Base-by-base conservation (phyloP, 495 filamentous ascomycete species). In the Tuber magnatum region DNA sequence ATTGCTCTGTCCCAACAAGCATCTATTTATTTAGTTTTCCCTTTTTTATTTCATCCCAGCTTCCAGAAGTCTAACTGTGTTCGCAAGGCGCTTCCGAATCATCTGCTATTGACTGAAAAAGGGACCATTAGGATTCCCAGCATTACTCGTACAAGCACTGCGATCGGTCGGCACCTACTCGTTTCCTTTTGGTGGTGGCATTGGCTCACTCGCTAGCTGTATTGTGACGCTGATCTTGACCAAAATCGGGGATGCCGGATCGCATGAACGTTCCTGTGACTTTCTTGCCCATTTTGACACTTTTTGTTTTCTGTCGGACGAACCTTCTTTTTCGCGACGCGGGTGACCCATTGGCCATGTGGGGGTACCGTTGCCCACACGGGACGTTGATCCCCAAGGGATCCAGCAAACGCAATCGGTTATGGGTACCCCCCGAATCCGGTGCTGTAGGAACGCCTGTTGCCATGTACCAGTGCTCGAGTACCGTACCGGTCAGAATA, bases 71-170 rank as follows among this genome's bases (percentile, higher is more conserved):
- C 77, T 79, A 79, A 69, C 77, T 69, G n/a, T 51, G 77, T 79
- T 79, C 35, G 77, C 76, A 75, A 79, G 61, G 76, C 77, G 70
- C 70, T 79, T 72, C 77, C 77, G 77, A 78, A 61, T 70, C 41
- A 61, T 70, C 41, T 51, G 48, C 44, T 65, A 38, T 65, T 48
- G 40, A n/a, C 39, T 9, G n/a, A 16, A 32, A 65, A 32, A 65
- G 43, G 42, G 35, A 28, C 68, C 32, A 32, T 71, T 35, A 8
- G 20, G 32, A 38, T 61, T 76, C 18, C 77, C 76, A 46, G 75
- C 22, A 39, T 16, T 32, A 71, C 41, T 42, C 42, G 42, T n/a
- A n/a, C n/a, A n/a, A 43, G 12, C 4, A 43, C 73, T 28, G 65
- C 74, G 72, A 79, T 79, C 68, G 70, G 76, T 73, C 40, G 28